phyloP scores from a whole-genome alignment of 2,329 filamentous ascomycete species.

The Capronia coronata region DNA sequence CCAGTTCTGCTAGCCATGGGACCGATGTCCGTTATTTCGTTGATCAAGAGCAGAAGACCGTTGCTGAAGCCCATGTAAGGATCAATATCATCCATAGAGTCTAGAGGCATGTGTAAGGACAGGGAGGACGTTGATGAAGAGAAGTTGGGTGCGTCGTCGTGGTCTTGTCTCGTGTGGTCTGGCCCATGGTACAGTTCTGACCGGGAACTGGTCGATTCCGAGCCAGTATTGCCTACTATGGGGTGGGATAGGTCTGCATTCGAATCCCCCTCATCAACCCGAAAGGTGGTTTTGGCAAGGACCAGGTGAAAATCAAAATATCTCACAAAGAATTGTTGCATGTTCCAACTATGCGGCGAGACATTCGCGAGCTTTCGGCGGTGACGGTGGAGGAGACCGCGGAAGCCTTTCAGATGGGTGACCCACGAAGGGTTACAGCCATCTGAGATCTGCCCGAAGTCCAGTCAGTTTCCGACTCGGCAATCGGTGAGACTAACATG shows the following conservation, averaged over 20 bases:
- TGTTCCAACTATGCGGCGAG: conserved; percentile 20
- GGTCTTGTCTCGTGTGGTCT: background rate
- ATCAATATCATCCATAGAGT: conserved; percentile 27
- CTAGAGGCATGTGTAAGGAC: conserved; percentile 15
- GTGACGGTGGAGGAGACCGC: conserved; percentile 22
- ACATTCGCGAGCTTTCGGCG: background rate
- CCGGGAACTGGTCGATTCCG: background rate
- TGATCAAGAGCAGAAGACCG: conserved; percentile 27
- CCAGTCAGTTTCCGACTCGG: background rate
- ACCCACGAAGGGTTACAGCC: conserved; percentile 30
- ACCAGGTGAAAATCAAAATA: conserved; percentile 31
- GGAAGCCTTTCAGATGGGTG: conserved; percentile 29
- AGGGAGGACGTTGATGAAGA: conserved; percentile 8
- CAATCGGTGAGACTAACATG: background rate
- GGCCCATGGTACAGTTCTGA: background rate
- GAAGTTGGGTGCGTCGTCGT: background rate
- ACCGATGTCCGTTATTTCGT: conserved; percentile 26
- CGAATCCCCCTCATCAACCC: conserved; percentile 8
- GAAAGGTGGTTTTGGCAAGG: conserved; percentile 29
- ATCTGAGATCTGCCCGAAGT: conserved; percentile 26
- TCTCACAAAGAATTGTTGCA: conserved; percentile 28
- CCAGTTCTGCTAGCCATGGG: background rate
- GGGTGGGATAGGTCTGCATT: background rate
- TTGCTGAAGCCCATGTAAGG: conserved; percentile 30
- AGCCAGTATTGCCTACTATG: background rate